Evolutionary conservation across 371 early-diverging fungal species (phyloP).

Genomic region (Massospora cicadina): DNA sequence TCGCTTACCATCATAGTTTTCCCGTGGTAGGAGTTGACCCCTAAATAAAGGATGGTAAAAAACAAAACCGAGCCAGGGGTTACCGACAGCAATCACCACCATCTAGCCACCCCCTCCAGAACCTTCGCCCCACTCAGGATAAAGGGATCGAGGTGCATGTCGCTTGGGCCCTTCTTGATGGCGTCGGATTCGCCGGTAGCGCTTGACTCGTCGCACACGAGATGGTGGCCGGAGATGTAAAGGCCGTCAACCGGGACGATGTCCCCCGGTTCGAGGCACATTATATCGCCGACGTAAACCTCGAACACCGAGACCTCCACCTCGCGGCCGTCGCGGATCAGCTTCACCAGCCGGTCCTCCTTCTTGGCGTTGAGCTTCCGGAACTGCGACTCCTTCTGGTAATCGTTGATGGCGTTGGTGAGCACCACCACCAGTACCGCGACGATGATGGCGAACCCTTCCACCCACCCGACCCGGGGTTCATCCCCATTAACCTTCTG

Average conservation of each 20-base stretch:
- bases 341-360: slow-evolving; percentile 57
- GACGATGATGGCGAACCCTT: slow-evolving; percentile 56
- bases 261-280: slow-evolving; percentile 87
- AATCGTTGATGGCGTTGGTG: slow-evolving; percentile 66
- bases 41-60: slow-evolving; percentile 13
- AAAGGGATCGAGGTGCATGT: slow-evolving; percentile 32
- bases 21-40: slow-evolving; percentile 52
- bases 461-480: slow-evolving; percentile 47
- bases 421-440: slow-evolving; percentile 66
- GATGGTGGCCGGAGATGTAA: slow-evolving; percentile 55
- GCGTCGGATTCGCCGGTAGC: slow-evolving; percentile 87
- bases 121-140: slow-evolving; percentile 56
- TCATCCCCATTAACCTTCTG: slow-evolving; percentile 21
- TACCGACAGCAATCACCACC: slow-evolving; percentile 36
- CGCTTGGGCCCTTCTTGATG: slow-evolving; percentile 34
- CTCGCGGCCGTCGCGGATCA: slow-evolving; percentile 52
- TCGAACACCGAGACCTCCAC: slow-evolving; percentile 71
- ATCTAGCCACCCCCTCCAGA: slow-evolving; percentile 53
- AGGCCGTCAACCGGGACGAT: slow-evolving; percentile 85
- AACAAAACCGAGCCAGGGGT: neutral
- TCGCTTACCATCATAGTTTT: slow-evolving; percentile 41
- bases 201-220: slow-evolving; percentile 79
- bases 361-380: slow-evolving; percentile 62
- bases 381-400: slow-evolving; percentile 74
- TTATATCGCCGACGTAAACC: slow-evolving; percentile 72